Conservation (phyloP, 192 early-diverging fungal genomes). For the Backusella tuberculispora region DNA sequence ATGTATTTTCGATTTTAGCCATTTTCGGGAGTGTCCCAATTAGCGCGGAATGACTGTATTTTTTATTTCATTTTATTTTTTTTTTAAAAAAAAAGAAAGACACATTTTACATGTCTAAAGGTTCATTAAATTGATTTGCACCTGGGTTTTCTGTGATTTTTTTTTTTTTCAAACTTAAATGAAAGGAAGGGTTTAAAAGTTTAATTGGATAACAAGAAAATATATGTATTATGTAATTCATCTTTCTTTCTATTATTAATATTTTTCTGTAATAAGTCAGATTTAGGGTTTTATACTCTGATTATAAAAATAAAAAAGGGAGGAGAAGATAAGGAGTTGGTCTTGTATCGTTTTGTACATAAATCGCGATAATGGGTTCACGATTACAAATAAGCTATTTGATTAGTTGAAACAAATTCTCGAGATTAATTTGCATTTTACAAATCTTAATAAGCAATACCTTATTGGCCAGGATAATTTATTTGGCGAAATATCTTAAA, state of each 20-base stretch:
- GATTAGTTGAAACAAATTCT: background rate
- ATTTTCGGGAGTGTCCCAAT: too few relatives aligned
- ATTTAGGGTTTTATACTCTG: background rate
- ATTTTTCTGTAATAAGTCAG: background rate
- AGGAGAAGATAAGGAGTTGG: background rate
- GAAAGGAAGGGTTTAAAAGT: background rate
- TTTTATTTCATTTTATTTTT: too few relatives aligned
- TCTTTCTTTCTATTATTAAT: background rate
- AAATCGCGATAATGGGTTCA: background rate
- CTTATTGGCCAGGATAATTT: background rate
- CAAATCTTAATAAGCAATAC: conserved; percentile 1
- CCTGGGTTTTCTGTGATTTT: background rate
- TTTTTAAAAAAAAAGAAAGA: background rate
- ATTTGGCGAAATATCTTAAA: background rate
- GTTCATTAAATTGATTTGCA: background rate
- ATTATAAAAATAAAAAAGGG: background rate
- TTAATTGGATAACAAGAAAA: background rate
- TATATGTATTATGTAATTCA: background rate
- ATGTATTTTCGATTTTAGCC: too few relatives aligned
- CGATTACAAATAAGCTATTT: conserved; percentile 9
- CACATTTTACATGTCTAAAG: background rate
- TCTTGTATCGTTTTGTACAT: background rate
- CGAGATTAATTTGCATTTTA: background rate
- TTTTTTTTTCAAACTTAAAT: background rate
- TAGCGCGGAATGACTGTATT: too few relatives aligned